These are phyloP conservation scores for Coemansia sp. DNA, from an alignment of 192 early-diverging fungal genomes.

Conservation along the genomic window DNA sequence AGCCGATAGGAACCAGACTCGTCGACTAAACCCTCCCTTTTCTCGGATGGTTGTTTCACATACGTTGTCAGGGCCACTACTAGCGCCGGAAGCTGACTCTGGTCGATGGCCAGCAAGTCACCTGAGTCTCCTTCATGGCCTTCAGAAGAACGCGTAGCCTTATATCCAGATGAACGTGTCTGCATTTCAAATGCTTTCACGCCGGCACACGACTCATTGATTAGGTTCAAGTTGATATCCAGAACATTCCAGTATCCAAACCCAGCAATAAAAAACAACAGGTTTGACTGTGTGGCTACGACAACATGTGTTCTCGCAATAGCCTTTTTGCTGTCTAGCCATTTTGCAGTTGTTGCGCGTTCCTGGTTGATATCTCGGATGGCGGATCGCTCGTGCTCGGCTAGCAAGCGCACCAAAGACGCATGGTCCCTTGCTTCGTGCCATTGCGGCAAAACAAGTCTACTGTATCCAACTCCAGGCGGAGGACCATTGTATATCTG, in stretches of 20 bases:
- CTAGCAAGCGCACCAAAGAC: constrained; percentile 1
- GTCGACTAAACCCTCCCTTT: constrained; percentile 12
- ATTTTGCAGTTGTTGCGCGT: constrained; percentile 24
- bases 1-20: constrained; percentile 36
- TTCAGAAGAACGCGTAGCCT: background rate
- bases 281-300: constrained; percentile 47
- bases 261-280: constrained; percentile 50
- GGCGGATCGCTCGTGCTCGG: constrained; percentile 21
- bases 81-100: constrained; percentile 23
- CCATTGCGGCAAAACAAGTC: constrained; percentile 16
- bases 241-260: constrained; percentile 57
- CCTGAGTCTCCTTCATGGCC: background rate
- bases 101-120: constrained; percentile 12
- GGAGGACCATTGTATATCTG: constrained; percentile 46
- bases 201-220: constrained; percentile 48
- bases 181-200: constrained; percentile 54
- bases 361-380: constrained; percentile 30
- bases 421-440: constrained; percentile 23
- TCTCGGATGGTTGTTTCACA: constrained; percentile 33
- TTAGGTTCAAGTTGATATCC: constrained; percentile 39
- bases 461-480: constrained; percentile 47
- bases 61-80: constrained; percentile 52
- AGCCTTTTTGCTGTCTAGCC: constrained; percentile 25
- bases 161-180: background rate
- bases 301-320: constrained; percentile 40